Conservation (phyloP, 805 yeast species). For the Candida piceae region DNA sequence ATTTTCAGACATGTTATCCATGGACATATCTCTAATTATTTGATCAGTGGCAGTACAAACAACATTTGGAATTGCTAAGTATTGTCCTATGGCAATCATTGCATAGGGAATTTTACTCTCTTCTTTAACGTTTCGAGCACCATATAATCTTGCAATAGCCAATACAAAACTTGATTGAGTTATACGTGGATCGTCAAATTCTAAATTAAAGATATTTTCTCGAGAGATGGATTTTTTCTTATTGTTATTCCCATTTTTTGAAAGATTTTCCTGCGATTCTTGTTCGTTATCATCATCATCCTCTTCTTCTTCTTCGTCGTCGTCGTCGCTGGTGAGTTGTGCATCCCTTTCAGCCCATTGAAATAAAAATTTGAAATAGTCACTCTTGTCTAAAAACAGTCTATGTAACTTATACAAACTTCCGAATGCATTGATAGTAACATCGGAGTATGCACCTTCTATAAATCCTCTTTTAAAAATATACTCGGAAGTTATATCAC, state of each 20-base stretch:
- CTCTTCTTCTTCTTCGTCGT: conserved; percentile 1
- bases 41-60: conserved; percentile 40
- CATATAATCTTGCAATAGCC: conserved; percentile 44
- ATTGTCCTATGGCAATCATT: conserved; percentile 47
- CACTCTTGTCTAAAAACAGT: conserved; percentile 40
- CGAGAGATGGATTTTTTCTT: neutral
- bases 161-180: conserved; percentile 44
- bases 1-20: conserved; percentile 33
- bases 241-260: neutral
- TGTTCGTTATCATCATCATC: conserved; percentile 5
- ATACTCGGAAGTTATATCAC: conserved; percentile 23
- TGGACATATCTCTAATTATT: conserved; percentile 31
- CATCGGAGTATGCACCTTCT: conserved; percentile 45
- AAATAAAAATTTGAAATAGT: conserved; percentile 43
- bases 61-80: conserved; percentile 40
- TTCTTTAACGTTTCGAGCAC: conserved; percentile 30
- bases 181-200: conserved; percentile 38
- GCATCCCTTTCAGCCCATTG: conserved; percentile 34
- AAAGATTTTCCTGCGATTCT: neutral
- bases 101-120: conserved; percentile 34
- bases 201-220: conserved; percentile 22
- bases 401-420: conserved; percentile 41
- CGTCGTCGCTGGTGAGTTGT: neutral
- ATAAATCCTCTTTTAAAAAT: conserved; percentile 36
- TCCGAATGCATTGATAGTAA: conserved; percentile 43